Percentiles rank a stretch among this genome's conserved stretches.
phyloP scores from a whole-genome alignment of 495 filamentous ascomycete species.

The Neurospora intermedia region DNA sequence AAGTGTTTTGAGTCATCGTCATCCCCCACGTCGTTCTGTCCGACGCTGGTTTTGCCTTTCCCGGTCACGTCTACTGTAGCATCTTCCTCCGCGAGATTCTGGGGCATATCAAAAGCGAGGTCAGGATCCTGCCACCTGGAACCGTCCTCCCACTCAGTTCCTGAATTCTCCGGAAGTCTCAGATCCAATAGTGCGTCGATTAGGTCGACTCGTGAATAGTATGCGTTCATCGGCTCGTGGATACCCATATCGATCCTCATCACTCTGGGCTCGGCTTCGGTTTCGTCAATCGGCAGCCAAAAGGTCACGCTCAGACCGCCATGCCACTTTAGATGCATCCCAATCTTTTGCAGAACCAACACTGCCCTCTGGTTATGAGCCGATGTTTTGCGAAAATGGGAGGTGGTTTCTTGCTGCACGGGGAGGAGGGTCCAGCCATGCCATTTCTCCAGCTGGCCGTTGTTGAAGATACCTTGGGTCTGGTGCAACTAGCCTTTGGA shows the following conservation, averaged over 20 bases:
- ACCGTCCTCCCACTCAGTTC: not conserved
- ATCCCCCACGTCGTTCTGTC: not conserved
- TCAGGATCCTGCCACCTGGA: not conserved
- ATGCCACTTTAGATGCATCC: not conserved
- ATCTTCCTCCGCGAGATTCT: not conserved
- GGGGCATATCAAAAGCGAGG: not conserved
- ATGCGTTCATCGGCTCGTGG: not conserved
- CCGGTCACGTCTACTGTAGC: not conserved
- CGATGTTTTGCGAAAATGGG: not conserved
- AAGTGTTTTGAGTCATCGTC: not conserved
- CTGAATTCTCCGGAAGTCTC: not conserved
- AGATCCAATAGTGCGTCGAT: not conserved
- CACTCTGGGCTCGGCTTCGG: not conserved
- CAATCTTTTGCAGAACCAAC: not conserved
- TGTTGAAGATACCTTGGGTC: slow-evolving; percentile 1
- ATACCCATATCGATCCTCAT: not conserved
- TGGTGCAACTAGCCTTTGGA: not conserved
- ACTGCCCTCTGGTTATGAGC: not conserved
- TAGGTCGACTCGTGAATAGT: not conserved
- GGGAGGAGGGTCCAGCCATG: not conserved
- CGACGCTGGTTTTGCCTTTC: too few relatives aligned
- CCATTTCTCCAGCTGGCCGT: not conserved
- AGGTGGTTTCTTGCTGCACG: not conserved
- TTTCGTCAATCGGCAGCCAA: not conserved
- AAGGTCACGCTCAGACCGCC: not conserved